Base-by-base conservation (phyloP, 768 basidiomycete genomes). In the Termitomyces sp. region DNA sequence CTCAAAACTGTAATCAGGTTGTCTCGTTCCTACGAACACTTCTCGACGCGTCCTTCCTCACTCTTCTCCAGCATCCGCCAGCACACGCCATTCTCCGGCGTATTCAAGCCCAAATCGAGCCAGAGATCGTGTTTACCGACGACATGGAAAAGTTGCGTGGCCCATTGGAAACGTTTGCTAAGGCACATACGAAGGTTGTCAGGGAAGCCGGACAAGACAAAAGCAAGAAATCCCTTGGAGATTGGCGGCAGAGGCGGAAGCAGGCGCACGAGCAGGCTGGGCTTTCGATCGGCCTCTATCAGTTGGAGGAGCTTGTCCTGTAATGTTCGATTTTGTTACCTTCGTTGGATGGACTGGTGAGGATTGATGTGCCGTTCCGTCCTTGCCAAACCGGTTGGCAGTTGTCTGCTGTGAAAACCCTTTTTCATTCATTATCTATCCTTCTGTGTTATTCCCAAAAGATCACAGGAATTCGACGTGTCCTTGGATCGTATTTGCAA, bases 11-110 rank as follows among this genome's bases (percentile, higher is more conserved):
- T 16, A 28, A 46, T 54, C 55, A 90, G 87, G 71, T 85, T 53
- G 68, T 86, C 24, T 61, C 68, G 0, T 87, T 92, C 72, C 66
- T 87, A 8, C 85, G 88, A 70, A 73, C 76, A 5, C 67, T 91
- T 55, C 75, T 93, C 28, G 91, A 93, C 68, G 79, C 89, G 0
- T 85, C 82, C 13, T 90, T 89, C 67, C 75, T 92, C 47, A 71
- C 77, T 0, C 75, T 93, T 22, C 74, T 92, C 13, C 83, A 87
- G 59, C 77, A 90, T 64, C 68, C 78, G 14, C 83, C 85, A 0
- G 77, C 86, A 5, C 83, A 89, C 63, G 62, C 65, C 24, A 62
- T 84, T 26, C 73, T 93, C 22, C 76, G 72, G 28, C 69, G 66
- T 9, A 70, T 90, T 33, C 72, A 80, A 38, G 68, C 76, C 1